Percentiles rank a stretch among this genome's conserved stretches.
Evolutionary conservation across 2,329 filamentous ascomycete genomes (phyloP).

Genomic region (Zasmidium cellare): DNA sequence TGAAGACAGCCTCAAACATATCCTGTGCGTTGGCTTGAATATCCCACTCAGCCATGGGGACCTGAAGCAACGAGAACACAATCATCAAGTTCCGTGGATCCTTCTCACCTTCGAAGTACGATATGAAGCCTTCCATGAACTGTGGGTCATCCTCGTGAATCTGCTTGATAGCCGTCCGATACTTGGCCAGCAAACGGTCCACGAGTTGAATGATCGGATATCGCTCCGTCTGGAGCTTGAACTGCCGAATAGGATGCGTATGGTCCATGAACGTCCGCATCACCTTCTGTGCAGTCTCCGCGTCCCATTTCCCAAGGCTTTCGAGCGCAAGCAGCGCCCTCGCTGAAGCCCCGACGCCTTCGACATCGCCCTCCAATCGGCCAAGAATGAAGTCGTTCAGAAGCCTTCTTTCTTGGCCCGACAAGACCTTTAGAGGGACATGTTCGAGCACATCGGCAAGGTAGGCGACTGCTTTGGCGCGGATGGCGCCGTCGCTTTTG

Average conservation of each 20-base stretch:
- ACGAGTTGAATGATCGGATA: conserved; percentile 64
- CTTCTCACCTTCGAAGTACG: conserved; percentile 68
- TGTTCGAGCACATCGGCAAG: conserved; percentile 52
- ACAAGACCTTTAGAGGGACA: conserved; percentile 56
- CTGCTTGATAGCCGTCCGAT: conserved; percentile 57
- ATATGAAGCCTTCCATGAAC: conserved; percentile 62
- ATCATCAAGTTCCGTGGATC: conserved; percentile 71
- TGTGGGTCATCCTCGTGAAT: conserved; percentile 55
- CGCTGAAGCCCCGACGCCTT: conserved; percentile 58
- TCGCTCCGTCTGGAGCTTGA: conserved; percentile 61
- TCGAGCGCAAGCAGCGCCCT: conserved; percentile 61
- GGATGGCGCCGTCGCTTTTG: conserved; percentile 57
- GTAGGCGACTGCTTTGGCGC: conserved; percentile 58
- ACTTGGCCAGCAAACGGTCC: conserved; percentile 62
- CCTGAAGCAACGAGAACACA: conserved; percentile 66
- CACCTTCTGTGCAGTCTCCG: conserved; percentile 55
- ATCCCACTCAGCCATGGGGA: conserved; percentile 68
- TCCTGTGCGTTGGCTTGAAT: conserved; percentile 60
- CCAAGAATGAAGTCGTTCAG: conserved; percentile 65
- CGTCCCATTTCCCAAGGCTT: conserved; percentile 60
- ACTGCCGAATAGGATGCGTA: conserved; percentile 59
- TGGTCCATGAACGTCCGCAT: conserved; percentile 53
- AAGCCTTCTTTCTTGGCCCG: conserved; percentile 60
- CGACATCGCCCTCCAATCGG: conserved; percentile 58
- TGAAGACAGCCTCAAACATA: conserved; percentile 69